Evolutionary conservation across 345 rosid genomes (phyloP).

Genomic region (Anacardium occidentale): DNA sequence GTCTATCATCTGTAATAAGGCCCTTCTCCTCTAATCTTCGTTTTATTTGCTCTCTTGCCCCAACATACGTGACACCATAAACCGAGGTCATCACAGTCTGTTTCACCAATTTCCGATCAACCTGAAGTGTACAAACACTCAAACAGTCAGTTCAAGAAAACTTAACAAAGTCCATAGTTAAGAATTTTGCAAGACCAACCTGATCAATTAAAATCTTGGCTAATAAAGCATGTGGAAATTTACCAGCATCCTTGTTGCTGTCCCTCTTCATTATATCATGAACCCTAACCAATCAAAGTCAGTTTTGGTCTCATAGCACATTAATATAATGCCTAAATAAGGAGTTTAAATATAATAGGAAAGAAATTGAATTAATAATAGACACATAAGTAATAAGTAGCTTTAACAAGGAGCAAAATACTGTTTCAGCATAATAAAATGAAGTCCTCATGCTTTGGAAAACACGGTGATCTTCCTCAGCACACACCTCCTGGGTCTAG

Average conservation of each 20-base stretch:
- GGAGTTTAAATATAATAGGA: not conserved
- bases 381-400: not conserved
- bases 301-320: constrained; percentile 12
- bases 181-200: constrained; percentile 42
- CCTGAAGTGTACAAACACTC: constrained; percentile 53
- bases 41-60: constrained; percentile 97
- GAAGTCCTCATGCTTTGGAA: not conserved
- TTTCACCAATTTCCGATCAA: constrained; percentile 88
- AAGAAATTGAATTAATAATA: not conserved
- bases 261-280: constrained; percentile 82
- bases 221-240: constrained; percentile 64
- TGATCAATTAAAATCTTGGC: constrained; percentile 81
- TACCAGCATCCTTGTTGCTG: constrained; percentile 71
- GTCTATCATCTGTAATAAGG: constrained; percentile 73
- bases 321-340: not conserved
- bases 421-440: not conserved
- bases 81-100: constrained; percentile 99
- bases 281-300: constrained; percentile 53
- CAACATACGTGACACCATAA: constrained; percentile 95
- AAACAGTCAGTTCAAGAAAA: constrained; percentile 11
- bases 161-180: constrained; percentile 4
- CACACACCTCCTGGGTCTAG: not conserved
- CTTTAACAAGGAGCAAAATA: not conserved
- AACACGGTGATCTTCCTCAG: not conserved
- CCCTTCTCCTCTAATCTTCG: constrained; percentile 91